phyloP scores from a whole-genome alignment of 1,284 basidiomycete species.

The Ustilago hordei region DNA sequence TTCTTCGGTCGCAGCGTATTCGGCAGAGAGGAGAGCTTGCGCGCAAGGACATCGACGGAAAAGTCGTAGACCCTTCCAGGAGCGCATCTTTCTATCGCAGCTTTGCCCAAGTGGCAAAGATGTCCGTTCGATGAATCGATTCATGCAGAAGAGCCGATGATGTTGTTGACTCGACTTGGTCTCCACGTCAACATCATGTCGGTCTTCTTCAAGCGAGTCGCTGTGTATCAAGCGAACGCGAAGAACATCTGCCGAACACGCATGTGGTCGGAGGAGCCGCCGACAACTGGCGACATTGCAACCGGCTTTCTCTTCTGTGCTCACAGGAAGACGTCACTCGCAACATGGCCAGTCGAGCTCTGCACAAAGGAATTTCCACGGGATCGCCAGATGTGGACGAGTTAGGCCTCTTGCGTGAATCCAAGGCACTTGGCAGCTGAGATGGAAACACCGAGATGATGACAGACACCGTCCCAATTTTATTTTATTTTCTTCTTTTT shows the following conservation, averaged over 20 bases:
- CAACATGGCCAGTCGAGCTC: too few species aligned
- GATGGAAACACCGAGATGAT: slow-evolving; percentile 5
- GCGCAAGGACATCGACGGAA: too few species aligned
- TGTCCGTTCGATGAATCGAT: neutral
- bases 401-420: too few species aligned
- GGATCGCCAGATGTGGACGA: too few species aligned
- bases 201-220: neutral
- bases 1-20: too few species aligned
- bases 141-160: neutral
- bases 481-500: neutral
- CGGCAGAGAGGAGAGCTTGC: too few species aligned
- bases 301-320: neutral
- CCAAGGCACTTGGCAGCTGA: slow-evolving; percentile 7
- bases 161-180: neutral
- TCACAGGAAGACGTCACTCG: too few species aligned
- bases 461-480: neutral
- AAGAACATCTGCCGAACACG: slow-evolving; percentile 5
- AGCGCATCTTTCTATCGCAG: too few species aligned
- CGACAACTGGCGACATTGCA: neutral
- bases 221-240: neutral
- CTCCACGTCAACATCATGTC: neutral
- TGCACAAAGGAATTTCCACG: too few species aligned
- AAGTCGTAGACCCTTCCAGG: too few species aligned
- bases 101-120: neutral
- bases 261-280: neutral